A percentile compares a stretch with the other conserved stretches of the same genome.
These are phyloP conservation scores for Leishmania major DNA, from an alignment of 208 protist genomes.

Conservation along the genomic window DNA sequence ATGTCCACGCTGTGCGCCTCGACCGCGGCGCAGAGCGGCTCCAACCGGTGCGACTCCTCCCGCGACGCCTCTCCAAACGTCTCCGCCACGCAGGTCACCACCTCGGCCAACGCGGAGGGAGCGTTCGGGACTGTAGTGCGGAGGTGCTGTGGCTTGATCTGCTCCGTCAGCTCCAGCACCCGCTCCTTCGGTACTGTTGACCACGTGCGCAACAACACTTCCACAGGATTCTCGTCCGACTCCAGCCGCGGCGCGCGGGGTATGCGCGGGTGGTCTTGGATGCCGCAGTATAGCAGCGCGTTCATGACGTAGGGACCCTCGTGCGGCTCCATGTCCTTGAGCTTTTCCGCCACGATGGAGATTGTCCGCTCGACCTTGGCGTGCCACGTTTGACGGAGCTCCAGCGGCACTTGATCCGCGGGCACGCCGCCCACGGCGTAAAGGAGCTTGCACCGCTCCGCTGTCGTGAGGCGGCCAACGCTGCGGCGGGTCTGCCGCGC, in stretches of 20 bases:
- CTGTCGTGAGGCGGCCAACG: constrained; percentile 52
- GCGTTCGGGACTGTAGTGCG: constrained; percentile 24
- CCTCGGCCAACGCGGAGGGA: constrained; percentile 45
- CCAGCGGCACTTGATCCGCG: constrained; percentile 39
- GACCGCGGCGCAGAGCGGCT: constrained; percentile 69
- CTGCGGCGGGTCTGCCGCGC: constrained; percentile 61
- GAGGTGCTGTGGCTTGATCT: constrained; percentile 71
- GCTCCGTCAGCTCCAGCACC: constrained; percentile 78
- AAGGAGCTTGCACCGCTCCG: constrained; percentile 78
- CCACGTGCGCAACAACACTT: constrained; percentile 83
- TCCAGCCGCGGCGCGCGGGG: constrained; percentile 37
- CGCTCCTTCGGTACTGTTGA: constrained; percentile 65
- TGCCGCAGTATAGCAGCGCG: constrained; percentile 70
- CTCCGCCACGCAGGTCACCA: constrained; percentile 63
- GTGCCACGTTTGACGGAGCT: constrained; percentile 58
- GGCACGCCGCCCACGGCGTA: constrained; percentile 68
- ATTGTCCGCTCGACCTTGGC: constrained; percentile 63
- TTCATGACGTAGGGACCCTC: constrained; percentile 83
- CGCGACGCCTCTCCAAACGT: constrained; percentile 29
- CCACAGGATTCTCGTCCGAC: constrained; percentile 67
- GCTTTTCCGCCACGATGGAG: constrained; percentile 49
- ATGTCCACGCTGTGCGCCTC: constrained; percentile 59
- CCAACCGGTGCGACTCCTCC: constrained; percentile 62
- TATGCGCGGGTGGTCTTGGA: constrained; percentile 74
- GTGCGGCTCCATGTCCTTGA: constrained; percentile 61